Evolutionary conservation across 257 asterid species (phyloP).

Genomic region (Vinca minor): DNA sequence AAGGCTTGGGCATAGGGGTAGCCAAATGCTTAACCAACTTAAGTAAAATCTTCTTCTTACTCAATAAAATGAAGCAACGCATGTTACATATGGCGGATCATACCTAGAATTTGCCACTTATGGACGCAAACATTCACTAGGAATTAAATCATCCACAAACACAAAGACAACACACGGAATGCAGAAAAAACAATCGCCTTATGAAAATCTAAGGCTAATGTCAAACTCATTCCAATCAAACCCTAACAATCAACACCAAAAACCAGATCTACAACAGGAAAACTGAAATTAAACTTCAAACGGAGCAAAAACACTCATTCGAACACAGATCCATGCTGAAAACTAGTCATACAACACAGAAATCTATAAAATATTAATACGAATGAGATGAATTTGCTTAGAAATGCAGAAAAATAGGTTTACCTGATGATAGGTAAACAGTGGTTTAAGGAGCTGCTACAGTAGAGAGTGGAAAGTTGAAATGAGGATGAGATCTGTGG

Average conservation of each 20-base stretch:
- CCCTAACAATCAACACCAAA: background rate
- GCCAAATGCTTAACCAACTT: too few relatives aligned
- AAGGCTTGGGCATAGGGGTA: too few relatives aligned
- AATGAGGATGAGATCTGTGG: slow-evolving; percentile 11
- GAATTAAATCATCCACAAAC: background rate
- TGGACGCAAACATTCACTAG: background rate
- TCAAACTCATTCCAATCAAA: background rate
- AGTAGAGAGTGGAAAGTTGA: background rate
- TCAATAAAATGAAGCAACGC: background rate
- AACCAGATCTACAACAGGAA: slow-evolving; percentile 9
- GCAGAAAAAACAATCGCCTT: background rate
- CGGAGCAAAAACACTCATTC: background rate
- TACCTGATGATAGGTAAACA: slow-evolving; percentile 2
- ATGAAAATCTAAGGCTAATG: background rate
- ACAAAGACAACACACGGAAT: background rate
- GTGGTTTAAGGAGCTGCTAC: background rate
- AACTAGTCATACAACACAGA: background rate
- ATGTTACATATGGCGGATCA: background rate
- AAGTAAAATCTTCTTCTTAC: background rate
- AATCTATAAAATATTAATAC: too few relatives aligned
- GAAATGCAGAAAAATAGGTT: background rate
- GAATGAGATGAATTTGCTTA: too few relatives aligned
- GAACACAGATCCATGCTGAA: slow-evolving; percentile 12
- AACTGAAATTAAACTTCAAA: background rate
- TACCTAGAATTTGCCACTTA: background rate